Conservation (phyloP, 106 monocot genomes). For the Dioscorea zingiberensis region DNA sequence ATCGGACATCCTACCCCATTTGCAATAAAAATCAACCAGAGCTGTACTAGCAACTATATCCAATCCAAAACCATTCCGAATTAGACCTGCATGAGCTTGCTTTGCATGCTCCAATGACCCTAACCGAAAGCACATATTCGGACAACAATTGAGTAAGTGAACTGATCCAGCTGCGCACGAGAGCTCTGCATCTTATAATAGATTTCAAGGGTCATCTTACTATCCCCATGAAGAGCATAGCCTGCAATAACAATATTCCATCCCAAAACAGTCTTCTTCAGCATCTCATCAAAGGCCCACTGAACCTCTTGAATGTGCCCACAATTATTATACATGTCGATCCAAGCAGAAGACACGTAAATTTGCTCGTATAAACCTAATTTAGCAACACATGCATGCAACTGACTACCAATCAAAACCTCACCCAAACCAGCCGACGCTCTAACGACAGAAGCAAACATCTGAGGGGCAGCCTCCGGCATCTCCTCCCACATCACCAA, state of each 20-base stretch:
- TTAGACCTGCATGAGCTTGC: constrained; percentile 75
- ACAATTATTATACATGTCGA: constrained; percentile 85
- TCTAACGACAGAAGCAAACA: constrained; percentile 33
- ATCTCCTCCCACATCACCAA: constrained; percentile 38
- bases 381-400: constrained; percentile 47
- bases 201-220: constrained; percentile 66
- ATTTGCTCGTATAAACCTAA: constrained; percentile 22
- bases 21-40: constrained; percentile 79
- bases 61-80: constrained; percentile 55
- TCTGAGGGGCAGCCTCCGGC: constrained; percentile 28
- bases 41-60: constrained; percentile 72
- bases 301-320: constrained; percentile 56
- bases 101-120: constrained; percentile 79
- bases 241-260: constrained; percentile 82
- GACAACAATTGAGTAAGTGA: constrained; percentile 76
- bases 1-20: constrained; percentile 90
- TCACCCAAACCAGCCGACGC: constrained; percentile 39
- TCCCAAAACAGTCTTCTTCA: constrained; percentile 54
- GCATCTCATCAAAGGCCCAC: constrained; percentile 70
- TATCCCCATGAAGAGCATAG: constrained; percentile 76
- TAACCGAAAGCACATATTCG: constrained; percentile 62
- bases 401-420: constrained; percentile 33
- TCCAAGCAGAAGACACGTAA: constrained; percentile 45
- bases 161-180: constrained; percentile 70
- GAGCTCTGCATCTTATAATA: constrained; percentile 55